These are phyloP conservation scores for Geoglossum cookeanum DNA, from an alignment of 2,329 filamentous ascomycete species.

Conservation along the genomic window DNA sequence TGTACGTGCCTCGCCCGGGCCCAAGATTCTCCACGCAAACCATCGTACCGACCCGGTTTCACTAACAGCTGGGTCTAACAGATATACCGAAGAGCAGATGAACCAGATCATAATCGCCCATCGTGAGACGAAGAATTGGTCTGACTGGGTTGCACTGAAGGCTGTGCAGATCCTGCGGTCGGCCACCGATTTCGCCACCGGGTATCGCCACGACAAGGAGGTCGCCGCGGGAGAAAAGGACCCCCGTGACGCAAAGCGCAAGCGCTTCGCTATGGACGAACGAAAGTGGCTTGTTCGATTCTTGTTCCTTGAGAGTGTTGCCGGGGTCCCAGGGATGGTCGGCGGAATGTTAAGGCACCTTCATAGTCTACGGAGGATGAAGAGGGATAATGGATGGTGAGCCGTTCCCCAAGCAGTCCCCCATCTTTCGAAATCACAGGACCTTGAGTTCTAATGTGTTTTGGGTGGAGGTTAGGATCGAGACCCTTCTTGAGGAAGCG, in stretches of 20 bases:
- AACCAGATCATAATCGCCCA: constrained; percentile 53
- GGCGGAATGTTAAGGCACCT: constrained; percentile 86
- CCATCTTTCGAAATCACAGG: not conserved
- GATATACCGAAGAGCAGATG: constrained; percentile 69
- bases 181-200: constrained; percentile 66
- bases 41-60: not conserved
- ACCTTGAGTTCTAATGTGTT: not conserved
- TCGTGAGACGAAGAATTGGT: constrained; percentile 48
- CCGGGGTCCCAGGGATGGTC: constrained; percentile 92
- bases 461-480: constrained; percentile 41
- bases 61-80: constrained; percentile 11
- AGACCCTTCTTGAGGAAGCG: constrained; percentile 72
- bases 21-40: not conserved
- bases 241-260: constrained; percentile 23
- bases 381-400: constrained; percentile 77
- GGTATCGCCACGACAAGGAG: constrained; percentile 51
- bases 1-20: constrained; percentile 14
- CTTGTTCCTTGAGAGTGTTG: constrained; percentile 86
- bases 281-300: constrained; percentile 79
- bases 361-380: constrained; percentile 63
- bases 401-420: constrained; percentile 2
- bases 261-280: constrained; percentile 54
- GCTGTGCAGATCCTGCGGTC: constrained; percentile 59
- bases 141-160: constrained; percentile 62
- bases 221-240: constrained; percentile 20